Base-by-base conservation (phyloP, 345 rosid genomes). In the Citrus medica region DNA sequence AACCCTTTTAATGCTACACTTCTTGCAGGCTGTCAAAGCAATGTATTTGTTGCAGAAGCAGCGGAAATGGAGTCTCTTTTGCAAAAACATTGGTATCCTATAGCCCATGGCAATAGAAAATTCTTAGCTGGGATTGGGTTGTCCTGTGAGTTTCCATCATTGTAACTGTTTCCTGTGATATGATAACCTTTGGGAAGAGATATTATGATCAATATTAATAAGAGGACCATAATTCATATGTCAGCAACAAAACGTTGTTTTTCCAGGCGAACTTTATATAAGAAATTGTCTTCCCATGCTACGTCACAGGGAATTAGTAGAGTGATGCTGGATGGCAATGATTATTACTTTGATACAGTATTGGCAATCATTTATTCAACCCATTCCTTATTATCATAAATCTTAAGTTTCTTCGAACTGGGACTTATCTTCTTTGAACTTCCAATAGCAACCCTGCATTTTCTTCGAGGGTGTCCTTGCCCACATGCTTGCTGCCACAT, bases 41-140 rank as follows among this genome's bases (percentile, higher is more conserved):
- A 98, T 84, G 93, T 94, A 48, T 96, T 96, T 85, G 98, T 96
- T 74, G 98, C 92, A 69, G 98, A 96, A 85, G 98, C 98, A 67
- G 99, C 92, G 98, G 98, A 76, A 96, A 96, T 79, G 98, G 98
- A 37, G 98, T 98, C 35, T 98, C 98, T 82, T 96, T 94, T 81
- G 95, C 98, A 2, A 92, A 92, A 90, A 92, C 97, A 55, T 73
- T 96, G 87, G 92, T 96, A 69, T 92, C 98, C 7, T 92, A 92
- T 80, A 94, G 98, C 89, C 97, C 98, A 40, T 92, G 99, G 95
- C 80, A 94, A 92, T 81, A 95, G 98, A 48, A 92, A 96, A 87
- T 79, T 89, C 76, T 90, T 92, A 48, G 83, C 97, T 22, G 99
- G 98, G 77, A 72, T 90, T 7, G 97, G 97, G 69, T 83, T 96